Base-by-base conservation (phyloP, 148 eudicot genomes). In the Vaccinium darrowii region DNA sequence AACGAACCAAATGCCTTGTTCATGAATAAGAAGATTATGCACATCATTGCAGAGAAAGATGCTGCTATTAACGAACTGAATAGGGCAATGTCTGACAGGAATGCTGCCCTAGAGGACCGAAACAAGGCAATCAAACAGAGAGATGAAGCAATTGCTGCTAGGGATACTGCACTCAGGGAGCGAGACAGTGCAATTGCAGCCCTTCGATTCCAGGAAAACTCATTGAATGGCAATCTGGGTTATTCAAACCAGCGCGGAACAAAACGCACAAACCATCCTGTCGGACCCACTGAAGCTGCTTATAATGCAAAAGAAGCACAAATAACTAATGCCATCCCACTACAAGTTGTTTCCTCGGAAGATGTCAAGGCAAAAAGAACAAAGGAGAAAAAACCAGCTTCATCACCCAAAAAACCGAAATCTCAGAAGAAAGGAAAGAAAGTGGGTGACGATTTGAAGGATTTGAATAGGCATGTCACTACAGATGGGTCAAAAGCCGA, bases 61-160 rank as follows among this genome's bases (percentile, higher is more conserved):
- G 91, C 91, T 67, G 98, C 98, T 62, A 82, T 95, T 65, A 88
- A 89, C 83, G 97, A 93, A 88, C 88, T 91, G 82, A 91, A 94
- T 86, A 87, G 86, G 72, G 98, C 94, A 71, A 65, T 92, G 50
- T 69, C 88, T 9, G 98, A 93, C 82, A 93, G 86, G 90, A 87
- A 89, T 72, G 90, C 81, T 30, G 95, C 95, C 15, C 52, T 91
- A 57, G 92, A 87, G 19, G 98, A 95, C 84, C 92, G 96, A 52
- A 91, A 93, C 53, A 69, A 51, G 27, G 98, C 94, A 58, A 72
- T 95, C 69, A 88, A 91, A 86, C 95, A 92, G 88, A 87, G 96
- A 82, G 93, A 94, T 75, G 79, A 90, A 50, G 98, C 98, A 83
- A 86, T 93, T 65, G 87, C 89, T 60, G 93, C 94, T 71, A 89